These are phyloP conservation scores for Trichoderma sp. DNA, from an alignment of 2,329 filamentous ascomycete species.

Conservation along the genomic window DNA sequence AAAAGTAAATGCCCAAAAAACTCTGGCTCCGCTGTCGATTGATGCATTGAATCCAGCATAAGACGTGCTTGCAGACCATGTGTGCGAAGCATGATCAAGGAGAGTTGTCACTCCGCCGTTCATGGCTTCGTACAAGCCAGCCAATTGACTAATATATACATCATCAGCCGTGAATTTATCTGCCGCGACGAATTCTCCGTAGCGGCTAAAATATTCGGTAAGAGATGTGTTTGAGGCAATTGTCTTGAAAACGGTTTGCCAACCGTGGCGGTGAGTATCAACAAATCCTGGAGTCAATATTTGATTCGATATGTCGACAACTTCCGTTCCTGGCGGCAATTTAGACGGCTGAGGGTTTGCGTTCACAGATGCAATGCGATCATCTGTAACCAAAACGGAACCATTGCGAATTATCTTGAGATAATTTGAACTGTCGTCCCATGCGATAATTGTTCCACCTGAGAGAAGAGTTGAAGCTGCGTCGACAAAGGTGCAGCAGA, in stretches of 20 bases:
- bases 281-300: conserved; percentile 59
- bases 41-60: conserved; percentile 49
- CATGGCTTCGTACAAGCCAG: conserved; percentile 52
- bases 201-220: conserved; percentile 48
- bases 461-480: conserved; percentile 29
- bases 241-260: conserved; percentile 58
- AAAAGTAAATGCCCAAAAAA: conserved; percentile 46
- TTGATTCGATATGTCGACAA: conserved; percentile 51
- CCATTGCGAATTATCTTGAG: conserved; percentile 43
- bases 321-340: conserved; percentile 32
- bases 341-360: conserved; percentile 23
- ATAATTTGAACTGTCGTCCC: conserved; percentile 35
- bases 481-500: not conserved
- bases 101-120: conserved; percentile 55
- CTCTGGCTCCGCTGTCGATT: conserved; percentile 50
- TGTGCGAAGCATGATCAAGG: conserved; percentile 55
- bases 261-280: conserved; percentile 57
- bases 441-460: conserved; percentile 46
- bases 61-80: conserved; percentile 44
- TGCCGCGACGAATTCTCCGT: conserved; percentile 37
- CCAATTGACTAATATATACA: conserved; percentile 48
- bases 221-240: conserved; percentile 53
- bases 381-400: conserved; percentile 42
- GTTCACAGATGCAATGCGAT: conserved; percentile 40
- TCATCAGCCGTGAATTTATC: conserved; percentile 43